Percentiles rank a stretch among this genome's conserved stretches.
These are phyloP conservation scores for Wickerhamiella allomyrinae DNA, from an alignment of 805 yeast species.

Conservation along the genomic window DNA sequence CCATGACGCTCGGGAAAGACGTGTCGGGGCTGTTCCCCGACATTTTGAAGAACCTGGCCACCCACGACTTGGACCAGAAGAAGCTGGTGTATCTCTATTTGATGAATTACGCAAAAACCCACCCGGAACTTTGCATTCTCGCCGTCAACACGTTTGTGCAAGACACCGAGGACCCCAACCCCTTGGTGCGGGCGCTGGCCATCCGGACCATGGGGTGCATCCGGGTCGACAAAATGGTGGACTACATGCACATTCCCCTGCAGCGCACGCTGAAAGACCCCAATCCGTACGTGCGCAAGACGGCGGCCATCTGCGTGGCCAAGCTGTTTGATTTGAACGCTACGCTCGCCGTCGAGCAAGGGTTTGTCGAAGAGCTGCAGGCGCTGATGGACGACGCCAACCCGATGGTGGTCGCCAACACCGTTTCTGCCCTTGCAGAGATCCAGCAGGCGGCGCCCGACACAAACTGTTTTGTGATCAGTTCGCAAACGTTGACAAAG, in stretches of 20 bases:
- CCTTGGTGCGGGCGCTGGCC: constrained; percentile 88
- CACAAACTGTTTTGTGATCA: constrained; percentile 33
- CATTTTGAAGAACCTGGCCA: constrained; percentile 88
- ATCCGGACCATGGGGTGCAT: constrained; percentile 98
- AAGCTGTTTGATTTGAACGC: constrained; percentile 80
- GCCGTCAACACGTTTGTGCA: constrained; percentile 94
- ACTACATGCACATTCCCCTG: constrained; percentile 83
- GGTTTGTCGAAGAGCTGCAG: constrained; percentile 58
- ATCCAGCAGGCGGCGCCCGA: constrained; percentile 54
- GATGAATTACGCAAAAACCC: constrained; percentile 94
- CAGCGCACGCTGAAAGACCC: constrained; percentile 77
- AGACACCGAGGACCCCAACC: constrained; percentile 94
- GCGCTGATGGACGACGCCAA: constrained; percentile 68
- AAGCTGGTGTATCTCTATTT: constrained; percentile 85
- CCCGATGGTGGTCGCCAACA: constrained; percentile 96
- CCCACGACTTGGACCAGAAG: constrained; percentile 92
- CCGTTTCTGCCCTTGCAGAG: constrained; percentile 74
- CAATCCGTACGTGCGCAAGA: constrained; percentile 92
- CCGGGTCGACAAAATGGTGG: constrained; percentile 87
- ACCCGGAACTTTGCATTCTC: constrained; percentile 87
- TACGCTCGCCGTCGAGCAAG: constrained; percentile 69
- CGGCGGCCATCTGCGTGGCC: constrained; percentile 96
- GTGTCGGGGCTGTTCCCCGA: constrained; percentile 92
- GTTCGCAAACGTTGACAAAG: constrained; percentile 32
- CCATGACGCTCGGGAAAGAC: constrained; percentile 96